Evolutionary conservation across 345 rosid genomes (phyloP).

Genomic region (Arabis hirsuta): DNA sequence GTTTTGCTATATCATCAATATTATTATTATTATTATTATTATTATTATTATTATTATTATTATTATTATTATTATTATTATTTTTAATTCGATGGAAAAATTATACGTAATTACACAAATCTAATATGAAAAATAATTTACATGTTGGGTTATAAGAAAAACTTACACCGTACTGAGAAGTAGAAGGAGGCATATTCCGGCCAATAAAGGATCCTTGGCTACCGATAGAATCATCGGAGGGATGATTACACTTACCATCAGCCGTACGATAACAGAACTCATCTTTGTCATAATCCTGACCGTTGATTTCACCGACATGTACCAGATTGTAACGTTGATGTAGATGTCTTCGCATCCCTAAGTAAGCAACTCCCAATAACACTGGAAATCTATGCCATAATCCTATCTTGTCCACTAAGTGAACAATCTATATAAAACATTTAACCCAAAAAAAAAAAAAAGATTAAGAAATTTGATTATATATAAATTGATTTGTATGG

Average conservation of each 20-base stretch:
- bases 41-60: too few relatives aligned
- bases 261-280: slow-evolving; percentile 64
- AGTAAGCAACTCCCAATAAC: slow-evolving; percentile 57
- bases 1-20: background rate
- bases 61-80: too few relatives aligned
- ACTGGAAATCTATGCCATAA: slow-evolving; percentile 76
- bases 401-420: slow-evolving; percentile 65
- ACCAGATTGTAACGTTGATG: slow-evolving; percentile 76
- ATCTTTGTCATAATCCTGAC: slow-evolving; percentile 53
- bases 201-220: slow-evolving; percentile 69
- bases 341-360: slow-evolving; percentile 68
- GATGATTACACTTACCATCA: slow-evolving; percentile 71
- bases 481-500: background rate
- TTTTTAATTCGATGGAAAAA: background rate
- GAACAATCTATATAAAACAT: slow-evolving; percentile 49
- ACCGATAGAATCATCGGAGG: slow-evolving; percentile 57
- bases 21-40: too few relatives aligned
- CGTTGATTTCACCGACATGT: slow-evolving; percentile 59
- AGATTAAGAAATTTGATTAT: background rate
- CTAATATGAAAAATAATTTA: background rate
- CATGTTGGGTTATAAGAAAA: background rate
- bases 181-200: slow-evolving; percentile 66
- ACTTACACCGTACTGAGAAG: slow-evolving; percentile 57
- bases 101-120: background rate
- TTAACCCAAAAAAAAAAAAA: background rate